Evolutionary conservation across 257 asterid genomes (phyloP).

Genomic region (Fraxinus pennsylvanica): DNA sequence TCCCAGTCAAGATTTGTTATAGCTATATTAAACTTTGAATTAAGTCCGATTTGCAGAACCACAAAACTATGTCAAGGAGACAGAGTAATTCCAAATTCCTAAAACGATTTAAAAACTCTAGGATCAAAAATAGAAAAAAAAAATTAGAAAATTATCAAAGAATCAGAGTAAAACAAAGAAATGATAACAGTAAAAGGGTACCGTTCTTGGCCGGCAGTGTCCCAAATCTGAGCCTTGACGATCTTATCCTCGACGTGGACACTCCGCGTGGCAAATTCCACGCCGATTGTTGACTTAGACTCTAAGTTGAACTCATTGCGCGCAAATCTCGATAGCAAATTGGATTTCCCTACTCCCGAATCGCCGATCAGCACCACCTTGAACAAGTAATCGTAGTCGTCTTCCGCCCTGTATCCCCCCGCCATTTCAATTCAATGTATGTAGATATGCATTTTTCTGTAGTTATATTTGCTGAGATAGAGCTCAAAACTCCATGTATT

Average conservation of each 20-base stretch:
- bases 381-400: slow-evolving; percentile 66
- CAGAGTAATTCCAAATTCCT: slow-evolving; percentile 3
- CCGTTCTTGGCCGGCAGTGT: slow-evolving; percentile 75
- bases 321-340: slow-evolving; percentile 58
- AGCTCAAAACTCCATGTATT: not conserved
- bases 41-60: not conserved
- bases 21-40: not conserved
- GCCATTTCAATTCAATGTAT: slow-evolving; percentile 39
- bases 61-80: not conserved
- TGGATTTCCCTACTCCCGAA: slow-evolving; percentile 68
- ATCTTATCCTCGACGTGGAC: slow-evolving; percentile 63
- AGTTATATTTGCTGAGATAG: not conserved
- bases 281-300: slow-evolving; percentile 71
- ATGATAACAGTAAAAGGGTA: not conserved
- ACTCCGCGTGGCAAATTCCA: slow-evolving; percentile 66
- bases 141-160: not conserved
- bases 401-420: slow-evolving; percentile 62
- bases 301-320: slow-evolving; percentile 67
- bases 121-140: not conserved
- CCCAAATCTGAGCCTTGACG: slow-evolving; percentile 75
- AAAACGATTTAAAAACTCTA: not conserved
- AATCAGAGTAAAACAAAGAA: not conserved
- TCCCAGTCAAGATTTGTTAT: not conserved
- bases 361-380: slow-evolving; percentile 68
- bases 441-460: not conserved